Evolutionary conservation across 2,329 filamentous ascomycete genomes (phyloP), one percentile per base, ranked within the genome.

Genomic region (Ramichloridium luteum): DNA sequence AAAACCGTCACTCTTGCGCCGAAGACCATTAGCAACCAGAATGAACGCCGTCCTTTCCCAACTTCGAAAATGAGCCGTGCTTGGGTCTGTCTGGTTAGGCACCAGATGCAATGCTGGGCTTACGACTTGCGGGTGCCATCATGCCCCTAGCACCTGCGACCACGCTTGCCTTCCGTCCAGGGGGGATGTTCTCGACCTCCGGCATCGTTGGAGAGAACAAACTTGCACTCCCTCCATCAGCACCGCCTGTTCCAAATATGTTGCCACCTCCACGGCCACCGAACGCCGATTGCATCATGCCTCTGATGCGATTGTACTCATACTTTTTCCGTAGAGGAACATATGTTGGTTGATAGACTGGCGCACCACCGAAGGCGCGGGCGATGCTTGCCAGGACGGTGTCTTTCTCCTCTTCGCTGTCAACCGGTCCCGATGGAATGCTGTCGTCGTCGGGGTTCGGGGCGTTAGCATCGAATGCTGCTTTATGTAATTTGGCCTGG

Each of bases 401-500:
- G 29, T 85, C 78, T 30, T 83, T 84, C 58, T 98, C 90, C 62
- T 96, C 90, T 52, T 98, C 90, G 2, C 82, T 90, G 56, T 98
- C 90, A 22, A 98, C 74, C 1, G 83, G 80, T 3, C 76, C 81
- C 1, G 58, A 56, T 4, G 74, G 76, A 39, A 83, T 82, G 35
- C 72, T 72, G 28, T 92, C 83, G 47, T 86, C 82, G 40, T 94
- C 85, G 46, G 88, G 83, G 12, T 52, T 46, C 6, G 51, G 86
- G 1, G 86, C 86, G 54, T 92, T 93, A 34, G 90, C 88, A 54
- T 96, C 86, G 45, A 98, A 80, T 22, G 86, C 85, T 20, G 86
- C 86, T 62, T 94, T 93, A 58, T 96, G 90, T 62, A 93, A 83
- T 52, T 93, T 93, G 13, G 90, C 90, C 57, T 96, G 90, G 49